A percentile compares a stretch with the other conserved stretches of the same genome.
phyloP scores from a whole-genome alignment of 2,329 filamentous ascomycete genomes.

The Achaetomium macrosporum region DNA sequence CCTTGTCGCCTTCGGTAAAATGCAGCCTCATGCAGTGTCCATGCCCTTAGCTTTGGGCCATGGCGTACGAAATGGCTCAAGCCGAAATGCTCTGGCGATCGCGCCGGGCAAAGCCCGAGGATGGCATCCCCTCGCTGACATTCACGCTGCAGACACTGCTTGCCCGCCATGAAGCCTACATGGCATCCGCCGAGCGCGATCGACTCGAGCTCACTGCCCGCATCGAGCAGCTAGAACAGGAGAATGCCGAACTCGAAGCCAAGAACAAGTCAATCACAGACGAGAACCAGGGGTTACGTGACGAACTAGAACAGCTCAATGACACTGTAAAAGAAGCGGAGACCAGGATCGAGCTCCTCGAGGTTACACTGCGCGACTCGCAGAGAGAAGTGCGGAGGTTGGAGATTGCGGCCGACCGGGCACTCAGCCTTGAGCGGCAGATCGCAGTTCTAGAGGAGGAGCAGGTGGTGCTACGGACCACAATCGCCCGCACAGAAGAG shows the following conservation, averaged over 20 bases:
- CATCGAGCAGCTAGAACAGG: slow-evolving; percentile 69
- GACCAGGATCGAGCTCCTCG: slow-evolving; percentile 68
- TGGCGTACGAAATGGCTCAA: slow-evolving; percentile 9
- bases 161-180: slow-evolving; percentile 87
- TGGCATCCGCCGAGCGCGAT: slow-evolving; percentile 85
- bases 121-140: slow-evolving; percentile 54
- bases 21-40: not conserved
- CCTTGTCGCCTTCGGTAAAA: not conserved
- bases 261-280: slow-evolving; percentile 73
- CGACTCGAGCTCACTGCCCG: slow-evolving; percentile 64
- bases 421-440: slow-evolving; percentile 74
- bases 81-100: slow-evolving; percentile 1
- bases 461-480: slow-evolving; percentile 65
- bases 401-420: slow-evolving; percentile 65
- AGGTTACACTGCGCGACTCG: slow-evolving; percentile 68
- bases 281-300: slow-evolving; percentile 74
- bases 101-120: slow-evolving; percentile 8
- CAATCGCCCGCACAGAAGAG: slow-evolving; percentile 60
- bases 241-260: slow-evolving; percentile 67
- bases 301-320: slow-evolving; percentile 82
- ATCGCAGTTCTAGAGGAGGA: slow-evolving; percentile 74
- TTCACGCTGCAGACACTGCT: slow-evolving; percentile 78
- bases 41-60: not conserved
- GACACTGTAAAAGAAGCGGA: slow-evolving; percentile 74
- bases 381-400: slow-evolving; percentile 72